Conservation (phyloP, 176 grass and related monocot species). For the Bromus sterilis region DNA sequence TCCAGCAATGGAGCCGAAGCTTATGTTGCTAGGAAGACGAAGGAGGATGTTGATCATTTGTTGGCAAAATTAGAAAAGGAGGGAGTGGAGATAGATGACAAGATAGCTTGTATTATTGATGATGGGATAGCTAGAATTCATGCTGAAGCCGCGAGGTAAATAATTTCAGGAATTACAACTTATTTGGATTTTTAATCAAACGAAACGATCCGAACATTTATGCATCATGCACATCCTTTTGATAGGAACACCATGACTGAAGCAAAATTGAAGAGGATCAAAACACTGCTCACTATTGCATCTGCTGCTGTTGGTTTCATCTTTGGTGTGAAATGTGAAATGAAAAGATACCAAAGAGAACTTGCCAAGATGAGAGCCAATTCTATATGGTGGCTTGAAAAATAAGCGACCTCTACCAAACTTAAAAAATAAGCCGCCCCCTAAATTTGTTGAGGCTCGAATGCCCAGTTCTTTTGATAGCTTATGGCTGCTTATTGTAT, state of each 20-base stretch:
- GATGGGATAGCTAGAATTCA: slow-evolving; percentile 7
- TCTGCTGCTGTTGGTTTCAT: not conserved
- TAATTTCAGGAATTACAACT: not conserved
- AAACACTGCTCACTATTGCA: not conserved
- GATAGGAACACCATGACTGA: not conserved
- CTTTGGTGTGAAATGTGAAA: not conserved
- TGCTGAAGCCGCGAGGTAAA: not conserved
- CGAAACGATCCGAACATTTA: not conserved
- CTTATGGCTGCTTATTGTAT: too few relatives aligned
- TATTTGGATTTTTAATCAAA: not conserved
- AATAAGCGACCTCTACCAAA: too few relatives aligned
- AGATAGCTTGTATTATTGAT: not conserved
- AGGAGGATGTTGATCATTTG: not conserved
- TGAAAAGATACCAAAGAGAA: too few relatives aligned
- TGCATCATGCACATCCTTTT: not conserved
- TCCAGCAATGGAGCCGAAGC: not conserved
- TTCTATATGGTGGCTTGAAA: too few relatives aligned
- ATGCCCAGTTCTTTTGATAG: too few relatives aligned
- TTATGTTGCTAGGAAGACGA: not conserved
- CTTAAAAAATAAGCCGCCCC: too few relatives aligned
- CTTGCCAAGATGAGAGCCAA: too few relatives aligned
- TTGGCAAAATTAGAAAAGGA: slow-evolving; percentile 8
- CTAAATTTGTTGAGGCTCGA: too few relatives aligned
- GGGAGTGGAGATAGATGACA: not conserved
- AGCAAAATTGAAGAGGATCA: not conserved